phyloP scores from a whole-genome alignment of 768 basidiomycete genomes.

The Kwoniella heveanensis region DNA sequence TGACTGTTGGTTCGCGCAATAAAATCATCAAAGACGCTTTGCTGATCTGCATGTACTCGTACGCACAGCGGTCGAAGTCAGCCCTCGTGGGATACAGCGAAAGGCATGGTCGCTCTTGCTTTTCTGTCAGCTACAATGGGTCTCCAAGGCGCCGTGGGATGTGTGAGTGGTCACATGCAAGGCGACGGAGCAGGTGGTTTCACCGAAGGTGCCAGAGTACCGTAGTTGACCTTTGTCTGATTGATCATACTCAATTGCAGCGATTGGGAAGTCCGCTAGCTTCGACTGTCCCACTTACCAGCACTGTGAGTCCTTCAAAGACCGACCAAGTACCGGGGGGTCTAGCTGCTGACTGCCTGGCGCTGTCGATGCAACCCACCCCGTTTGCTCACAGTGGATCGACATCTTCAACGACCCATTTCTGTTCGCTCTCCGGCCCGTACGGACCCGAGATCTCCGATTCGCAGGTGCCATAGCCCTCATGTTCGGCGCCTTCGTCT shows the following conservation, averaged over 20 bases:
- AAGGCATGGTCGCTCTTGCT: constrained; percentile 71
- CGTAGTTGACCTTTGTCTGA: too few species aligned
- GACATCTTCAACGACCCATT: constrained; percentile 80
- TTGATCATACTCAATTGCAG: too few species aligned
- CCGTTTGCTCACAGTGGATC: constrained; percentile 65
- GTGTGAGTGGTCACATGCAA: constrained; percentile 11
- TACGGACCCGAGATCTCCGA: constrained; percentile 71
- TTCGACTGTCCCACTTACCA: constrained; percentile 64
- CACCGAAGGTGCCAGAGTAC: too few species aligned
- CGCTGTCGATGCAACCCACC: neutral
- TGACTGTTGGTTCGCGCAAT: too few species aligned
- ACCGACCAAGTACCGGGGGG: too few species aligned
- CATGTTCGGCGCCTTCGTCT: constrained; percentile 72
- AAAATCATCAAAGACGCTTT: too few species aligned
- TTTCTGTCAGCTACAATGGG: constrained; percentile 81
- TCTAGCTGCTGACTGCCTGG: too few species aligned
- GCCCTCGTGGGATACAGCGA: constrained; percentile 64
- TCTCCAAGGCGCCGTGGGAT: constrained; percentile 60
- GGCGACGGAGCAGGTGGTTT: too few species aligned
- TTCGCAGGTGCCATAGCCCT: constrained; percentile 64
- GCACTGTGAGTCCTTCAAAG: constrained; percentile 26
- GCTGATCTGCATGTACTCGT: too few species aligned
- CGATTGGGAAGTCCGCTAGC: constrained; percentile 42
- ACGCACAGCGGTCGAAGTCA: constrained; percentile 39
- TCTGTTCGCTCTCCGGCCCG: constrained; percentile 62